These are phyloP conservation scores for Cystobasidium onofrii DNA, from an alignment of 768 basidiomycete species.

Conservation along the genomic window DNA sequence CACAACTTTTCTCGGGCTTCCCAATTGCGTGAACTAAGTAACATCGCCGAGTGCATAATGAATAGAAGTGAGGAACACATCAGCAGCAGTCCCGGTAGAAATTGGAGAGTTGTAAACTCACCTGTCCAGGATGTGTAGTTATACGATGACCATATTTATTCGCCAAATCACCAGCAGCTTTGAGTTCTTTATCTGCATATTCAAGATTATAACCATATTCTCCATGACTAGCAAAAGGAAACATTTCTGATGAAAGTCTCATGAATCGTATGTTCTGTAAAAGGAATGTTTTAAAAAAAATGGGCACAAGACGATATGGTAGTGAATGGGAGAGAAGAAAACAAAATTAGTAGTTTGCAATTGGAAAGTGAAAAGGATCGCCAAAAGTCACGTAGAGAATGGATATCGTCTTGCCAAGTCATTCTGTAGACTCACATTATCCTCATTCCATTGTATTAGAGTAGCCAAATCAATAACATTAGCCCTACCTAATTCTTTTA, in stretches of 20 bases:
- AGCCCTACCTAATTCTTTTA: constrained; percentile 68
- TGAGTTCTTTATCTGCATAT: constrained; percentile 58
- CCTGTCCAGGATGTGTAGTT: constrained; percentile 79
- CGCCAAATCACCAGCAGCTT: constrained; percentile 59
- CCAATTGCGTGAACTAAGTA: constrained; percentile 56
- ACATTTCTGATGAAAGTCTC: constrained; percentile 82
- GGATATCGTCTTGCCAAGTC: too few relatives aligned
- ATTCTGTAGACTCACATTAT: constrained; percentile 51
- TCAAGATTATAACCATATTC: constrained; percentile 71
- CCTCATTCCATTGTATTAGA: constrained; percentile 65
- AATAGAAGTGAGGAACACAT: neutral
- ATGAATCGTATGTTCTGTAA: constrained; percentile 73
- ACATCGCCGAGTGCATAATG: neutral
- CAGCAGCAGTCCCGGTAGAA: constrained; percentile 11
- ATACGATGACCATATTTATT: constrained; percentile 66
- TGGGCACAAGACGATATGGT: constrained; percentile 5
- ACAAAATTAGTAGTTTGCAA: too few relatives aligned
- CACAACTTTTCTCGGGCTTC: constrained; percentile 67
- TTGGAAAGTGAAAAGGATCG: too few relatives aligned
- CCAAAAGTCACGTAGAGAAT: too few relatives aligned
- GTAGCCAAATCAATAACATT: constrained; percentile 50
- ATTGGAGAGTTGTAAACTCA: constrained; percentile 61
- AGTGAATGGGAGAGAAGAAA: neutral
- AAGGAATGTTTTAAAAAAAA: too few relatives aligned
- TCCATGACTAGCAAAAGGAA: constrained; percentile 79